Conservation (phyloP, 495 filamentous ascomycete genomes). For the Mytilinidion resinicola region DNA sequence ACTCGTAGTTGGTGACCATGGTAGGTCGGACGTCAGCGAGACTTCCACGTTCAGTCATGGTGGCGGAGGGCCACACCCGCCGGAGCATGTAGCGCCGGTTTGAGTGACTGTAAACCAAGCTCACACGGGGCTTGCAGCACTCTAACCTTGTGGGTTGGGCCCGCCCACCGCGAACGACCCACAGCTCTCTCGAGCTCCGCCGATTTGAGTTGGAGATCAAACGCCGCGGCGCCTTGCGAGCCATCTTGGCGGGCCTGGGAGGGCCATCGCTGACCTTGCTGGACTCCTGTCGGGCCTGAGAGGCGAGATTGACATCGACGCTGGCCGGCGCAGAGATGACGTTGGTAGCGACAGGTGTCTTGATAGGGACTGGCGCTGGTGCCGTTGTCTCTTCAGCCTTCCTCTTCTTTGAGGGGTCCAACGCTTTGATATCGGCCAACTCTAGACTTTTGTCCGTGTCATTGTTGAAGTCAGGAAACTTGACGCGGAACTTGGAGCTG, state of each 20-base stretch:
- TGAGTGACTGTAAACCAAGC: too few relatives aligned
- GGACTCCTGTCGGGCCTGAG: slow-evolving; percentile 60
- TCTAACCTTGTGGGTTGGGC: too few relatives aligned
- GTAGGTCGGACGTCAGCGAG: neutral
- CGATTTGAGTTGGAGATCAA: neutral
- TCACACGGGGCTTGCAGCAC: too few relatives aligned
- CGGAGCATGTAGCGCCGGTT: neutral
- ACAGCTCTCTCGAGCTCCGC: too few relatives aligned
- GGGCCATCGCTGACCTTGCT: slow-evolving; percentile 63
- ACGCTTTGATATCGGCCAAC: slow-evolving; percentile 75
- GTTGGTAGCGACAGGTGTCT: slow-evolving; percentile 40
- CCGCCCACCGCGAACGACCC: too few relatives aligned
- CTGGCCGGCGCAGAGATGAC: slow-evolving; percentile 86
- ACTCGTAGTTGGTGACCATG: neutral
- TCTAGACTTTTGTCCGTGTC: slow-evolving; percentile 71
- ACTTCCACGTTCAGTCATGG: neutral
- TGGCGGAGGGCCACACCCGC: neutral
- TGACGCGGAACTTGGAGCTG: slow-evolving; percentile 88
- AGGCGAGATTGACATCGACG: slow-evolving; percentile 72
- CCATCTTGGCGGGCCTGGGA: slow-evolving; percentile 55
- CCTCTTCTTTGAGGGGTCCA: slow-evolving; percentile 69
- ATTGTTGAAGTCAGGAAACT: slow-evolving; percentile 82
- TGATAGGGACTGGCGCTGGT: slow-evolving; percentile 23
- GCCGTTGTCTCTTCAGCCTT: slow-evolving; percentile 78
- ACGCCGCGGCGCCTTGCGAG: slow-evolving; percentile 62